Percentiles rank a stretch among this genome's conserved stretches.
Evolutionary conservation across 2,329 filamentous ascomycete genomes (phyloP).

Genomic region (Monosporascus sp.): DNA sequence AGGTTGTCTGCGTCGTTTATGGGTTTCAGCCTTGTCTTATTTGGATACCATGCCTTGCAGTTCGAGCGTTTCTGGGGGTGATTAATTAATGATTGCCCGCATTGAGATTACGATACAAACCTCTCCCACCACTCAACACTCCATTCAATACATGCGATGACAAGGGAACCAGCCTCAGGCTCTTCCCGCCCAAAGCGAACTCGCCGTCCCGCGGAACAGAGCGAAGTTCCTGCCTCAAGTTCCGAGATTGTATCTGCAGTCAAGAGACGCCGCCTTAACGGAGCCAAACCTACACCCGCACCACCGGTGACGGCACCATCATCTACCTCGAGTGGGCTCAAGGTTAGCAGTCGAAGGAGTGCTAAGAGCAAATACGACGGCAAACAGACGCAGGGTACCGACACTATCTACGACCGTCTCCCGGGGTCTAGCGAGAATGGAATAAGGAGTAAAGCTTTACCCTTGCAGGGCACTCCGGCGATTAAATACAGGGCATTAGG

Average conservation of each 20-base stretch:
- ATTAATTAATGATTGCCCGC: not conserved
- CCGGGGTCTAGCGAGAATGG: not conserved
- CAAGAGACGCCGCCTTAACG: not conserved
- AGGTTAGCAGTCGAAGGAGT: not conserved
- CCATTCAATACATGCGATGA: not conserved
- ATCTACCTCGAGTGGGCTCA: not conserved
- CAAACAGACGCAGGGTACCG: not conserved
- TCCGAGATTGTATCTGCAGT: not conserved
- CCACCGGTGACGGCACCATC: not conserved
- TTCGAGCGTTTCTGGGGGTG: no score
- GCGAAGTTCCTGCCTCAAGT: not conserved
- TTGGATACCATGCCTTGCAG: not conserved
- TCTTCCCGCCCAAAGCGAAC: not conserved
- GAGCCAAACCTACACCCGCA: not conserved
- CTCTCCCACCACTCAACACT: not conserved
- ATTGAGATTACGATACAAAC: not conserved
- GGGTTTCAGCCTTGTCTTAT: not conserved
- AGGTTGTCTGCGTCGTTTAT: not conserved
- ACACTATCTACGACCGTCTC: not conserved
- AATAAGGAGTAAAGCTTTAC: not conserved
- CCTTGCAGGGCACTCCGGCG: not conserved
- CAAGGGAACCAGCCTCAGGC: not conserved
- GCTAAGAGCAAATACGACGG: not conserved
- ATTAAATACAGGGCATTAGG: not conserved
- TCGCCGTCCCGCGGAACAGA: not conserved